Conservation (phyloP, 2,329 filamentous ascomycete genomes). For the Epichloe glyceriae region DNA sequence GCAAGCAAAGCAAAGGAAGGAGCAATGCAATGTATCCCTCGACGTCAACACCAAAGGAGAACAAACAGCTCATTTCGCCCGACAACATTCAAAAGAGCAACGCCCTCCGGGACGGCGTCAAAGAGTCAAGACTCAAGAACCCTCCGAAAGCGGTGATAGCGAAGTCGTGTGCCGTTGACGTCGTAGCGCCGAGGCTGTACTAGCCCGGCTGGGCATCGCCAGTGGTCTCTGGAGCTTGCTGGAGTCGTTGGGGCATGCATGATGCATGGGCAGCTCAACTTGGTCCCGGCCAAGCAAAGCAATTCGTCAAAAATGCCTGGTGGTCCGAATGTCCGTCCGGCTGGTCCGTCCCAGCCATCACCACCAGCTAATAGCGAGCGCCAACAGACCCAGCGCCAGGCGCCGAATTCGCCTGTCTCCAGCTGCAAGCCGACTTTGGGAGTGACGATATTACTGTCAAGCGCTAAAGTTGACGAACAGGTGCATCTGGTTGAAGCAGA, state of each 20-base stretch:
- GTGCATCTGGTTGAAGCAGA: too few species aligned
- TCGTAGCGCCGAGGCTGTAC: slow-evolving; percentile 2
- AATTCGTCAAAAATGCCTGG: neutral
- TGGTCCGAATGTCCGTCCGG: neutral
- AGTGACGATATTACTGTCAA: neutral
- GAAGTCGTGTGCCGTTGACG: slow-evolving; percentile 1
- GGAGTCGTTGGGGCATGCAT: neutral
- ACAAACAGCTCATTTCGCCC: neutral
- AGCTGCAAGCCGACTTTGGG: neutral
- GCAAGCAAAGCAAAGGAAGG: neutral
- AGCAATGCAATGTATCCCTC: neutral
- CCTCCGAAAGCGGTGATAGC: slow-evolving; percentile 4
- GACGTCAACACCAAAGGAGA: neutral
- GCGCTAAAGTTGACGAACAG: neutral
- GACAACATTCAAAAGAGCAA: neutral
- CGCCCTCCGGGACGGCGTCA: neutral
- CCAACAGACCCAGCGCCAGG: neutral
- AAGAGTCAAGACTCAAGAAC: neutral
- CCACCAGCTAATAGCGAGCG: too few species aligned
- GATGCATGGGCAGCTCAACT: neutral
- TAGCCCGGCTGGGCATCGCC: neutral
- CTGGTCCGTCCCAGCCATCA: too few species aligned
- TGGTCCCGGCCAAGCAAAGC: neutral
- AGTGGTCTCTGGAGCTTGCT: neutral
- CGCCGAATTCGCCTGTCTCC: neutral